phyloP scores from a whole-genome alignment of 139 green algal genomes.

The Penium margaritaceum region DNA sequence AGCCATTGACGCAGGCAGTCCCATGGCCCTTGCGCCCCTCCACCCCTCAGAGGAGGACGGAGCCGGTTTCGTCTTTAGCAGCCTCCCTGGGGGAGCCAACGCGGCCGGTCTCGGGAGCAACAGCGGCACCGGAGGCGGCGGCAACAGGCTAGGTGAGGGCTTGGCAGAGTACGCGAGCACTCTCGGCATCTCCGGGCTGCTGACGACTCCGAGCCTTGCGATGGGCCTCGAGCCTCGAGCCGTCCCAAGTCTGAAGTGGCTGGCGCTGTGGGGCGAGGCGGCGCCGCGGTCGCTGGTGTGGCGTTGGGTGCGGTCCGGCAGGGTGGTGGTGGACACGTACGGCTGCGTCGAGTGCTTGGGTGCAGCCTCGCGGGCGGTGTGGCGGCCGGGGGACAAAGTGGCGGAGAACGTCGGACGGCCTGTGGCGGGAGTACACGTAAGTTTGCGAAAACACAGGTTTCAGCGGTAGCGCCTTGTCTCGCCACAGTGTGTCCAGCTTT shows the following conservation, averaged over 20 bases:
- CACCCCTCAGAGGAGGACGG: slow-evolving; percentile 15
- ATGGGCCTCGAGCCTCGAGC: slow-evolving; percentile 4
- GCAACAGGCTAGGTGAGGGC: too few relatives aligned
- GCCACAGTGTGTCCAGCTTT: too few relatives aligned
- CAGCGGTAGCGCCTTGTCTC: too few relatives aligned
- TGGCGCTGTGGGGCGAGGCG: slow-evolving; percentile 22
- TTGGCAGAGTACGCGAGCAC: background rate
- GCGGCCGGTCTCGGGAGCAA: too few relatives aligned
- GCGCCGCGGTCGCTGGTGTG: slow-evolving; percentile 15
- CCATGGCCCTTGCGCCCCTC: slow-evolving; percentile 10
- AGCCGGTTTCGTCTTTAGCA: too few relatives aligned
- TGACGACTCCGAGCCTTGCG: slow-evolving; percentile 15
- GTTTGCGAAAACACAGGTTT: too few relatives aligned
- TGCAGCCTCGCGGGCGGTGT: slow-evolving; percentile 16
- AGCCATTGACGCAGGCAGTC: slow-evolving; percentile 11
- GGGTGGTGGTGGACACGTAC: slow-evolving; percentile 25
- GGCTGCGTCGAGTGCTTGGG: slow-evolving; percentile 10
- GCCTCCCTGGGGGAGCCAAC: too few relatives aligned
- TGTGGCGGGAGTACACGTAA: slow-evolving; percentile 22
- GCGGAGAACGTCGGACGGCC: slow-evolving; percentile 21
- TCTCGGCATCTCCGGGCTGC: slow-evolving; percentile 5
- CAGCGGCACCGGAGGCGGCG: too few relatives aligned
- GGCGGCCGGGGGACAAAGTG: slow-evolving; percentile 19
- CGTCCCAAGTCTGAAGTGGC: slow-evolving; percentile 14
- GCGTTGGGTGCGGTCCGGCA: slow-evolving; percentile 20